Evolutionary conservation across 805 yeast genomes (phyloP), one percentile per base, ranked within the genome.

Genomic region (Metschnikowia koreensis): DNA sequence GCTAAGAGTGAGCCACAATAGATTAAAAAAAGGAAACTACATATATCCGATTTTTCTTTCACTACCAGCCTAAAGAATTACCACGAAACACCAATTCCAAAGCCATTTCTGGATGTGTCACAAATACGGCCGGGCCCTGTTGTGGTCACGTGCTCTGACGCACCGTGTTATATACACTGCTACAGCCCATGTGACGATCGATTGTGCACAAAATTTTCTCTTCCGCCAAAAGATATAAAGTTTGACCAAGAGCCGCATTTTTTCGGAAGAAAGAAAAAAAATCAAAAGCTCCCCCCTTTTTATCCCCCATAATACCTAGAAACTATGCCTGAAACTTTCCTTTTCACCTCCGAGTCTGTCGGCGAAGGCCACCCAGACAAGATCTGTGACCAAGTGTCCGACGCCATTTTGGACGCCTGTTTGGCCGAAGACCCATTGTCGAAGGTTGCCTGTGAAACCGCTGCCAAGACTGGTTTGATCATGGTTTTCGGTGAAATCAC

Each of bases 401-500:
- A 94, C 71, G 99, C 99, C 67, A 89, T 94, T 68, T 82, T 94
- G 65, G 99, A 94, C 69, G 99, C 99, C 63, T 93, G 98, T 82
- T 80, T 94, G 66, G 84, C 89, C 51, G 96, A 79, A 63, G 99
- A 94, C 76, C 99, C 99, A 57, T 81, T 89, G 66, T 94, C 99
- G 63, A 94, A 94, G 81, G 99, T 94, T 71, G 99, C 97, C 46
- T 94, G 99, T 81, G 99, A 94, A 79, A 89, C 99, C 55, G 98
- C 99, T 61, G 87, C 98, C 66, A 94, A 94, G 81, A 94, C 99
- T 61, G 99, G 99, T 80, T 85, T 94, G 96, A 91, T 94, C 70
- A 88, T 94, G 96, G 97, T 94, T 61, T 94, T 94, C 70, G 99
- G 99, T 80, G 99, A 94, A 79, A 94, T 94, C 75, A 93, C 99